A percentile compares a stretch with the other conserved stretches of the same genome.
These are phyloP conservation scores for Alternaria consortialis DNA, from an alignment of 2,329 filamentous ascomycete genomes.

Conservation along the genomic window DNA sequence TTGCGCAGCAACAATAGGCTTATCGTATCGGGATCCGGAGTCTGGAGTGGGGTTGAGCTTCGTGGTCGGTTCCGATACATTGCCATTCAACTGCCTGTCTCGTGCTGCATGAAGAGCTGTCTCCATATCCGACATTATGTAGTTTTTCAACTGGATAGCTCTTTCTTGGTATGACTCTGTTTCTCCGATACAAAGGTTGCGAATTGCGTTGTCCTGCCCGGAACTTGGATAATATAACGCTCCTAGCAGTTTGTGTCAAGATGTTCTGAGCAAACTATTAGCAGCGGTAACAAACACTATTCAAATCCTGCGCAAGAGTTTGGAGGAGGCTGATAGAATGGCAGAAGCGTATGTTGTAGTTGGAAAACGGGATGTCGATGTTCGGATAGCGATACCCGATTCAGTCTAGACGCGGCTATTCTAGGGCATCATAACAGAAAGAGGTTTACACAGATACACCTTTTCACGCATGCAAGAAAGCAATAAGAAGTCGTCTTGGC, in stretches of 20 bases:
- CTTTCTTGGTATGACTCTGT: background rate
- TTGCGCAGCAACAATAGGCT: slow-evolving; percentile 25
- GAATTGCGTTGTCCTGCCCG: background rate
- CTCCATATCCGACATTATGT: slow-evolving; percentile 27
- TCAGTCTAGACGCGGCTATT: slow-evolving; percentile 20
- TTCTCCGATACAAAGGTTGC: background rate
- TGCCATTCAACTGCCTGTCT: slow-evolving; percentile 7
- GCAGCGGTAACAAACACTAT: fast-evolving
- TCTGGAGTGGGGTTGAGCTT: slow-evolving; percentile 35
- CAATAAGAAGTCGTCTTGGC: background rate
- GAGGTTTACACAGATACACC: no score
- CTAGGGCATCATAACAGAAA: background rate
- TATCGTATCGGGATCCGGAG: slow-evolving; percentile 15
- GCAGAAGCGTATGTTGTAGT: background rate
- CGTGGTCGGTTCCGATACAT: background rate
- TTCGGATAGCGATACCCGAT: slow-evolving; percentile 17
- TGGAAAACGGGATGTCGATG: background rate
- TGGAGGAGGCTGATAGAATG: background rate
- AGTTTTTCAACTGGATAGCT: background rate
- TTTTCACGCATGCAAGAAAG: background rate
- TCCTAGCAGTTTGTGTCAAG: background rate
- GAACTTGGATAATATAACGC: background rate
- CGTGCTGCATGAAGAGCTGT: slow-evolving; percentile 20
- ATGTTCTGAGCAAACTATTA: no score
- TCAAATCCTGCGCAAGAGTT: background rate